These are phyloP conservation scores for Pterocarpus santalinus DNA, from an alignment of 306 rosid genomes.

Conservation along the genomic window DNA sequence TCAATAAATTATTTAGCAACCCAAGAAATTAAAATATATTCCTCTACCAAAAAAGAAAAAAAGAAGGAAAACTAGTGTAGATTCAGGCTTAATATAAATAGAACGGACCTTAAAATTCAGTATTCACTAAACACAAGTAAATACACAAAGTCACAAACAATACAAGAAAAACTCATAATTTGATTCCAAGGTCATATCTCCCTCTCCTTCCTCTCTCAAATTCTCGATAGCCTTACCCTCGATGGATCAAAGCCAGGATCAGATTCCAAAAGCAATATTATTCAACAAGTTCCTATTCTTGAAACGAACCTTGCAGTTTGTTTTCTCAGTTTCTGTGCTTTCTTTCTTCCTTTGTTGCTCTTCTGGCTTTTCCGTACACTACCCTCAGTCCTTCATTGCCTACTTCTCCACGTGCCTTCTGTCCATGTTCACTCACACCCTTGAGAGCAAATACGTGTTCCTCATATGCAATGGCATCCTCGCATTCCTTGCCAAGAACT, in stretches of 20 bases:
- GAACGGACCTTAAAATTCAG: constrained; percentile 8
- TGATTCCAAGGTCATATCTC: not conserved
- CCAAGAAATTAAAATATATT: not conserved
- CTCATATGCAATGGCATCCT: constrained; percentile 76
- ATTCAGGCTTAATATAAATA: constrained; percentile 48
- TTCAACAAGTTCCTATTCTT: constrained; percentile 40
- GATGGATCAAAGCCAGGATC: constrained; percentile 51
- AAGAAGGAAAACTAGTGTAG: not conserved
- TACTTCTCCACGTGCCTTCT: constrained; percentile 64
- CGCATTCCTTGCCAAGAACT: constrained; percentile 62
- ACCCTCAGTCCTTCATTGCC: constrained; percentile 57
- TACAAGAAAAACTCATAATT: not conserved
- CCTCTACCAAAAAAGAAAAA: no score
- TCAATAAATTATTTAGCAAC: constrained; percentile 17
- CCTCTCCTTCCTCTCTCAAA: not conserved
- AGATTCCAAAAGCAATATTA: constrained; percentile 18
- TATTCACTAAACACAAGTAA: constrained; percentile 1
- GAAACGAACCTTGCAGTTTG: constrained; percentile 47
- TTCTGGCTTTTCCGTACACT: constrained; percentile 35
- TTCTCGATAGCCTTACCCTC: not conserved
- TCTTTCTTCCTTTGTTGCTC: constrained; percentile 53
- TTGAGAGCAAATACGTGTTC: constrained; percentile 76
- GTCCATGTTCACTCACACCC: constrained; percentile 59
- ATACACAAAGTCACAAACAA: constrained; percentile 21
- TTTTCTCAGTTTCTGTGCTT: constrained; percentile 53